These are phyloP conservation scores for Teratosphaeria viscida DNA, from an alignment of 2,329 filamentous ascomycete species.

Conservation along the genomic window DNA sequence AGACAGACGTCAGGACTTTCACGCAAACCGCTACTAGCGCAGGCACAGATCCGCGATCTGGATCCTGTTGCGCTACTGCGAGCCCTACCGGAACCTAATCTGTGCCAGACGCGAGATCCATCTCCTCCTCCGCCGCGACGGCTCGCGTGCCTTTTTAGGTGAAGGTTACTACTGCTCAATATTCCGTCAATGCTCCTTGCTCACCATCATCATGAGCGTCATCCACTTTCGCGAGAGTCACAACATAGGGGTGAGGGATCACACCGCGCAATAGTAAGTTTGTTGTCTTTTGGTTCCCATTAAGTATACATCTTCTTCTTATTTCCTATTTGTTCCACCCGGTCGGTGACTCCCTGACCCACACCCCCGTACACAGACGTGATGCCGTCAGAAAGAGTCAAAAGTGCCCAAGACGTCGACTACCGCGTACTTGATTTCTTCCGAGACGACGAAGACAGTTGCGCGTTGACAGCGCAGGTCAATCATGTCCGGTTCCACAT, in stretches of 20 bases:
- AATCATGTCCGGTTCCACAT: slow-evolving; percentile 24
- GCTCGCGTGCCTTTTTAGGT: background rate
- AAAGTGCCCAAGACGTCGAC: background rate
- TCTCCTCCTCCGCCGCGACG: background rate
- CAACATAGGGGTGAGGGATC: background rate
- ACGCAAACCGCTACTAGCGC: background rate
- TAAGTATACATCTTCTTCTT: background rate
- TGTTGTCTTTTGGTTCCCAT: background rate
- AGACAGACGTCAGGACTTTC: background rate
- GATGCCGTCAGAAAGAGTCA: background rate
- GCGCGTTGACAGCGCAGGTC: slow-evolving; percentile 22
- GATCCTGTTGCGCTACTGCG: background rate
- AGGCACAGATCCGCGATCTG: background rate
- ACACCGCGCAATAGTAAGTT: background rate
- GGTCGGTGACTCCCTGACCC: background rate
- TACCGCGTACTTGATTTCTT: slow-evolving; percentile 25
- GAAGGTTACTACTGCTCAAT: background rate
- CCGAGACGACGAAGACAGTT: slow-evolving; percentile 22
- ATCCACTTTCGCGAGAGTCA: background rate
- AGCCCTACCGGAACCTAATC: background rate
- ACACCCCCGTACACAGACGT: background rate
- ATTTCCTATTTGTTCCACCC: background rate
- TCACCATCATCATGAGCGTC: background rate
- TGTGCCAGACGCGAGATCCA: background rate
- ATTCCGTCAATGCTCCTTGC: background rate